Conservation (phyloP, 169 alveolate species). For the Plasmodium vinckei region DNA sequence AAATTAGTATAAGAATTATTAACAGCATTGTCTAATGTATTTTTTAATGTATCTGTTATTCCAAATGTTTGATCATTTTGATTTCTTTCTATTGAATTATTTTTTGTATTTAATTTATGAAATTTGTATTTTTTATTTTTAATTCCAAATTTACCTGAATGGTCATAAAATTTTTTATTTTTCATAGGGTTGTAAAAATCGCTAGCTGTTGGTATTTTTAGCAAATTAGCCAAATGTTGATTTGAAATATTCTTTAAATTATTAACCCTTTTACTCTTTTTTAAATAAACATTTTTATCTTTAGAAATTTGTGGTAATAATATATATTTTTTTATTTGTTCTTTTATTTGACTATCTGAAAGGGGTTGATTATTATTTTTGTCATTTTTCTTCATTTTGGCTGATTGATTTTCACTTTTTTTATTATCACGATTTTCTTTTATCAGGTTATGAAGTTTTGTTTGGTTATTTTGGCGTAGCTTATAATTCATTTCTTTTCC, state of each 20-base stretch:
- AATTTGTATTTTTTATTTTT: too few species aligned
- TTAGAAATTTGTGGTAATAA: too few species aligned
- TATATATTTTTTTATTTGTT: not conserved
- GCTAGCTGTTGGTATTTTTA: too few species aligned
- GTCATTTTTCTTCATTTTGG: too few species aligned
- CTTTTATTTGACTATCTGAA: not conserved
- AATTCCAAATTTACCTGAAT: too few species aligned
- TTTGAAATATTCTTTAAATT: too few species aligned
- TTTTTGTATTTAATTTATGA: too few species aligned
- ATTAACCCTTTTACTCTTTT: too few species aligned
- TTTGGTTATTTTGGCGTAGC: not conserved
- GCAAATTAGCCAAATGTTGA: too few species aligned
- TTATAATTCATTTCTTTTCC: not conserved
- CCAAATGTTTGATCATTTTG: not conserved
- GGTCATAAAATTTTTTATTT: too few species aligned
- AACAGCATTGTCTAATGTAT: constrained; percentile 47
- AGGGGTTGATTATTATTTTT: not conserved
- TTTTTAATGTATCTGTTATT: not conserved
- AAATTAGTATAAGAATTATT: constrained; percentile 18
- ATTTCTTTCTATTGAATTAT: not conserved
- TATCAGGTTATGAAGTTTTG: not conserved
- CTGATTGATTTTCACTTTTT: not conserved
- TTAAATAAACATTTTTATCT: too few species aligned
- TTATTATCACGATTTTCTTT: not conserved
- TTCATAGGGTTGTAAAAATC: too few species aligned